Evolutionary conservation across 805 yeast genomes (phyloP), one percentile per base, ranked within the genome.

Genomic region (Candida xyloterini): DNA sequence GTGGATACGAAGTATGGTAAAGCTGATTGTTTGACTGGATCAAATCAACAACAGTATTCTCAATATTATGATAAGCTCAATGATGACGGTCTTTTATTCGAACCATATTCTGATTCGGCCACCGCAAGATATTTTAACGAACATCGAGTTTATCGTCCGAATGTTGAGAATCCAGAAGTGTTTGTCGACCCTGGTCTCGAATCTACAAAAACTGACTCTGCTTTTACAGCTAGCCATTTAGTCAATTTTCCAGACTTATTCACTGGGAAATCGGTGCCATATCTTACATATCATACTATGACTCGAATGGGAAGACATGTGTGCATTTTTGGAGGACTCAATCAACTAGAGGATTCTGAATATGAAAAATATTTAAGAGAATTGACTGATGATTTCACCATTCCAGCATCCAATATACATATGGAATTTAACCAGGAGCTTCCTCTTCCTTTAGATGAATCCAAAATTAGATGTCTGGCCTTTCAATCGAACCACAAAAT

Each of bases 301-400:
- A 63, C 66, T n/a, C 66, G 63, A 9, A 40, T 68, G 37, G 56
- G 61, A 15, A 67, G 62, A 14, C 59, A 57, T n/a, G 57, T 71
- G 3, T 70, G 60, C 40, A 46, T 67, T 0, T 45, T 67, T 18
- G 82, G 82, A 18, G 83, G 83, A 0, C 48, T 71, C n/a, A 40
- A 48, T 3, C 32, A 44, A 11, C 38, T 51, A 35, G 13, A 45
- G 4, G 42, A 38, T 3, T 47, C 46, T 1, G 61, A 58, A 26
- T 63, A 63, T 40, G 52, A 43, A 14, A 30, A 30, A 2, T 47
- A 46, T 15, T 24, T 63, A 9, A 35, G 44, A n/a, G 48, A 50
- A 1, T 26, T 65, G 11, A 60, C 69, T 1, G 53, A 61, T 38
- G 40, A 60, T 36, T 63, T 58, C 35, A 37, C 53, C 18, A 58